Percentiles rank a stretch among this genome's conserved stretches.
These are phyloP conservation scores for Fraxinus paxiana DNA, from an alignment of 305 asterid species.

Conservation along the genomic window DNA sequence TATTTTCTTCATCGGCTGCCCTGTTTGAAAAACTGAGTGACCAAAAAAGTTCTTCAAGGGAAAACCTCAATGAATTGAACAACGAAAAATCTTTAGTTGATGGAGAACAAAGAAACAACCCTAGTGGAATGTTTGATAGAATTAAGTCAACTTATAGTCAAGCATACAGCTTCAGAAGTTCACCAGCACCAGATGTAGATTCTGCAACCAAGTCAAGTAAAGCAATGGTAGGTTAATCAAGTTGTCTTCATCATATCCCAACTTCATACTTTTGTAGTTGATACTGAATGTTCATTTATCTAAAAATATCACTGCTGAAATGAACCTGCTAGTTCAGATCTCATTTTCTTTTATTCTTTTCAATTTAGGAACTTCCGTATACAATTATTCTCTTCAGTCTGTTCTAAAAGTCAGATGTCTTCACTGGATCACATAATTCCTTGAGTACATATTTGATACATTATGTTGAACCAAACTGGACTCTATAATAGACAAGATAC, in stretches of 20 bases:
- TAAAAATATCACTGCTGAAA: neutral
- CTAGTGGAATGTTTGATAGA: conserved; percentile 61
- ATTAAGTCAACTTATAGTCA: conserved; percentile 77
- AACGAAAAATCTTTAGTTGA: conserved; percentile 33
- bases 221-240: conserved; percentile 38
- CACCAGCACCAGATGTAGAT: conserved; percentile 46
- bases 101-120: conserved; percentile 40
- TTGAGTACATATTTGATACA: neutral
- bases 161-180: conserved; percentile 57
- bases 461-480: neutral
- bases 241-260: conserved; percentile 12
- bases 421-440: neutral
- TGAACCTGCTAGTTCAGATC: neutral
- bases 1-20: conserved; percentile 94
- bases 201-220: conserved; percentile 39
- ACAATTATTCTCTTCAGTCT: neutral
- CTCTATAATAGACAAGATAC: neutral
- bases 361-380: neutral
- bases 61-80: conserved; percentile 33
- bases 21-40: conserved; percentile 75
- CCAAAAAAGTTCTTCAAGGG: conserved; percentile 39
- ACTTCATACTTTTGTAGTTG: conserved; percentile 1
- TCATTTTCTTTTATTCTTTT: neutral
- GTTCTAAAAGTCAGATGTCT: neutral
- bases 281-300: conserved; percentile 3